phyloP scores from a whole-genome alignment of 148 eudicot species.

The Fagopyrum homotropicum region DNA sequence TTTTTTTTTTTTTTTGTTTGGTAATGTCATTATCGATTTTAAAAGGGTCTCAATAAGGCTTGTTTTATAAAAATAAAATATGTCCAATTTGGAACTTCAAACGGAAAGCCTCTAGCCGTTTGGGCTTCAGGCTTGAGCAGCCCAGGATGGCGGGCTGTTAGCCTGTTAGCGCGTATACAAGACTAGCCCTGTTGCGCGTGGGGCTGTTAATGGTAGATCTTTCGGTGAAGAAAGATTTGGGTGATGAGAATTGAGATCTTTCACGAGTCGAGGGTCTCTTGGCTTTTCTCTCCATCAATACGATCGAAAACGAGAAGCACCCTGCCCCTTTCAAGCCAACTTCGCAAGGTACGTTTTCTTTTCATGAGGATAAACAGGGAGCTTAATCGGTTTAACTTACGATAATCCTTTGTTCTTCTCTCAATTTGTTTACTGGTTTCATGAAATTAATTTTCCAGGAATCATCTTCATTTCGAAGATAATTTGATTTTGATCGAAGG shows the following conservation, averaged over 20 bases:
- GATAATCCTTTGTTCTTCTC: background rate
- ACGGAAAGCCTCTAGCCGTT: background rate
- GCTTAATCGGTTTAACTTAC: background rate
- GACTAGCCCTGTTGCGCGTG: background rate
- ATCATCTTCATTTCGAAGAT: background rate
- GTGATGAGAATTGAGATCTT: background rate
- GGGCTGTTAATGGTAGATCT: background rate
- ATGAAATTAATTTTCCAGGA: background rate
- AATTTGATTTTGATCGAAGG: conserved; percentile 1
- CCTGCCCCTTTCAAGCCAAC: background rate
- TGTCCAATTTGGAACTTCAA: background rate
- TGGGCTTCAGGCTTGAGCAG: background rate
- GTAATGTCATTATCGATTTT: no score
- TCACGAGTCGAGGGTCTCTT: conserved; percentile 2
- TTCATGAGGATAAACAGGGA: background rate
- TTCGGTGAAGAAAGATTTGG: background rate
- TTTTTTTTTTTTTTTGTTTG: no score
- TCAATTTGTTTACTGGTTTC: background rate
- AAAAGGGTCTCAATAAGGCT: no score
- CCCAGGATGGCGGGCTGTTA: background rate
- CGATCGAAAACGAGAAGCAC: background rate
- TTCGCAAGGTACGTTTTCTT: background rate
- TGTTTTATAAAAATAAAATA: no score
- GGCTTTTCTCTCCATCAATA: background rate
- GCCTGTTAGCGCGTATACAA: background rate